These are phyloP conservation scores for Xylariales sp. DNA, from an alignment of 2,329 filamentous ascomycete species.

Conservation along the genomic window DNA sequence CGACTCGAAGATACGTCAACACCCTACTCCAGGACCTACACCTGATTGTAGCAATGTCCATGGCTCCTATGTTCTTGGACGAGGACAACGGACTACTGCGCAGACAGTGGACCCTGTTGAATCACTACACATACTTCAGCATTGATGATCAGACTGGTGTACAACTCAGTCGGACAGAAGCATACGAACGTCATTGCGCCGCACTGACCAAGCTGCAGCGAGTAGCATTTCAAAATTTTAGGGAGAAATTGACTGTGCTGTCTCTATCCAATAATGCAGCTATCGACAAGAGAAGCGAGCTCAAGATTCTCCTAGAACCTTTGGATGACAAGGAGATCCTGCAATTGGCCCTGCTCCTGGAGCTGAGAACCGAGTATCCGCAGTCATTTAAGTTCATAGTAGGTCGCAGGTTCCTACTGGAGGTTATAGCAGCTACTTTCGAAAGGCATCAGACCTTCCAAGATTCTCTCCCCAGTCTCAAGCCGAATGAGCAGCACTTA, in stretches of 20 bases:
- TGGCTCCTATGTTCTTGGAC: constrained; percentile 74
- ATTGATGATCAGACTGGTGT: constrained; percentile 87
- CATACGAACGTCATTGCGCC: constrained; percentile 75
- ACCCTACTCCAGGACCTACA: constrained; percentile 82
- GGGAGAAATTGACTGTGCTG: constrained; percentile 84
- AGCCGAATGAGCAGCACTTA: constrained; percentile 79
- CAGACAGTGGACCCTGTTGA: constrained; percentile 74
- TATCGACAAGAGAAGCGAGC: constrained; percentile 73
- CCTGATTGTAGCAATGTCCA: constrained; percentile 67
- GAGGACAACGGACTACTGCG: constrained; percentile 72
- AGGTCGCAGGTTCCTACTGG: constrained; percentile 61
- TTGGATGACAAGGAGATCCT: constrained; percentile 72
- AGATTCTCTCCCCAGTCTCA: constrained; percentile 64
- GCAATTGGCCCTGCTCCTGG: constrained; percentile 63
- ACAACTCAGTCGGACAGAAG: constrained; percentile 66
- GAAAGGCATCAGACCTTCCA: constrained; percentile 80
- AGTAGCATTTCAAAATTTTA: constrained; percentile 74
- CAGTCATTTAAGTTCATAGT: constrained; percentile 58
- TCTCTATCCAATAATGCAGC: constrained; percentile 89
- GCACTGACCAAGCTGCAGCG: constrained; percentile 75
- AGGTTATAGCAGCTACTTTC: constrained; percentile 69
- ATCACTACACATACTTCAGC: constrained; percentile 82
- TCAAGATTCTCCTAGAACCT: constrained; percentile 68
- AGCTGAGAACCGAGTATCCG: constrained; percentile 80
- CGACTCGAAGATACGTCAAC: constrained; percentile 91